Evolutionary conservation across 2,329 filamentous ascomycete genomes (phyloP).

Genomic region (Botryosphaeria dothidea): DNA sequence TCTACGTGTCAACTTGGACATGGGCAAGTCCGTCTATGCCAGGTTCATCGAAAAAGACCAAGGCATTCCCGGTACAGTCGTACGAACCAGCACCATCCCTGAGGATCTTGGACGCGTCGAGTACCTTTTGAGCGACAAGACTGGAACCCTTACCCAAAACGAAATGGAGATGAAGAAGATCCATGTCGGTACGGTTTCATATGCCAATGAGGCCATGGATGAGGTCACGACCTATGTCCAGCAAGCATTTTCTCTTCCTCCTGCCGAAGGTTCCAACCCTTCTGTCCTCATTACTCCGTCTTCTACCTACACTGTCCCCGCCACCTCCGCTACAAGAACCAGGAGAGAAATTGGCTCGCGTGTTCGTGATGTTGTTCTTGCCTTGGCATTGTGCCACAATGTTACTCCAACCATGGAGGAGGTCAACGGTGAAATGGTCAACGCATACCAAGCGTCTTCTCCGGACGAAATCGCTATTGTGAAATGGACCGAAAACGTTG

Average conservation of each 20-base stretch:
- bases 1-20: constrained; percentile 90
- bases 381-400: constrained; percentile 92
- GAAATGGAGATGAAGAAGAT: constrained; percentile 99
- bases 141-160: constrained; percentile 95
- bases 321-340: constrained; percentile 72
- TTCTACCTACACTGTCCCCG: constrained; percentile 64
- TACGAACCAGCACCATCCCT: constrained; percentile 94
- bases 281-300: constrained; percentile 71
- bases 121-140: constrained; percentile 95
- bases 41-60: constrained; percentile 91
- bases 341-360: constrained; percentile 90
- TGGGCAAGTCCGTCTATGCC: constrained; percentile 96
- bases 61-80: constrained; percentile 87
- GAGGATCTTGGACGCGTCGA: constrained; percentile 95
- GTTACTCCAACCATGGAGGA: constrained; percentile 91
- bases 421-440: constrained; percentile 73
- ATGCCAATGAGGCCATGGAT: constrained; percentile 98
- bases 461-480: constrained; percentile 99
- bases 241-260: constrained; percentile 66
- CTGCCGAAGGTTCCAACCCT: constrained; percentile 28
- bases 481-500: constrained; percentile 90
- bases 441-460: constrained; percentile 93
- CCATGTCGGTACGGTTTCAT: constrained; percentile 95
- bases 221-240: constrained; percentile 85
- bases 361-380: constrained; percentile 89